These are phyloP conservation scores for Eucalyptus camaldulensis DNA, from an alignment of 345 rosid genomes.

Conservation along the genomic window DNA sequence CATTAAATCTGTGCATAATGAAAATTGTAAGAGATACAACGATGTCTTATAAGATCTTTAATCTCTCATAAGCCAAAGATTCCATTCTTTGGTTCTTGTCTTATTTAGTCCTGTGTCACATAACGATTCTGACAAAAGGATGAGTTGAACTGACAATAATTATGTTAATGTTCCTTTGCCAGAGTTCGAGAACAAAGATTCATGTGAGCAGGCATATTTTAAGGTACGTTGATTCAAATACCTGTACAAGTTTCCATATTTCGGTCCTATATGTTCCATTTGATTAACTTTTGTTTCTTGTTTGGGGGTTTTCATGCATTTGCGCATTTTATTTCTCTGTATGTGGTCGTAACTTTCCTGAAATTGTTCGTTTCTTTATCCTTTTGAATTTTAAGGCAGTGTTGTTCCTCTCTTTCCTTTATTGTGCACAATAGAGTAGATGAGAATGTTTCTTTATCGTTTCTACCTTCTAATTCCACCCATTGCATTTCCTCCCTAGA, in stretches of 20 bases:
- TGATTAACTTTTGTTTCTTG: background rate
- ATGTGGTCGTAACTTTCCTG: background rate
- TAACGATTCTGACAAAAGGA: background rate
- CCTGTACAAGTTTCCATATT: background rate
- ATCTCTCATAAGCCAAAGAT: background rate
- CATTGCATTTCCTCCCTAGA: background rate
- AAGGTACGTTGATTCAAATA: slow-evolving; percentile 33
- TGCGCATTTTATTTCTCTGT: background rate
- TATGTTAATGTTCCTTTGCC: background rate
- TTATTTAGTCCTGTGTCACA: background rate
- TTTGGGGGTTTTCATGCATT: background rate
- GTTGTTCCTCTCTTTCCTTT: background rate
- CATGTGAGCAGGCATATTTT: slow-evolving; percentile 82
- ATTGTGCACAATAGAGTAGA: background rate
- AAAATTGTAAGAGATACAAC: background rate
- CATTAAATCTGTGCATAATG: background rate
- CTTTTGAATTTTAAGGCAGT: background rate
- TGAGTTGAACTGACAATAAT: background rate
- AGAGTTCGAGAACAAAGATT: slow-evolving; percentile 72
- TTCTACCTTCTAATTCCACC: background rate
- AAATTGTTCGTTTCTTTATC: background rate
- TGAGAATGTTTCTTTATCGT: background rate
- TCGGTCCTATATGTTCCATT: background rate
- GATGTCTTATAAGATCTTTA: background rate
- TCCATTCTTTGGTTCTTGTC: background rate